Evolutionary conservation across 805 yeast genomes (phyloP), one percentile per base, ranked within the genome.

Genomic region (Candida methanosorbosa): DNA sequence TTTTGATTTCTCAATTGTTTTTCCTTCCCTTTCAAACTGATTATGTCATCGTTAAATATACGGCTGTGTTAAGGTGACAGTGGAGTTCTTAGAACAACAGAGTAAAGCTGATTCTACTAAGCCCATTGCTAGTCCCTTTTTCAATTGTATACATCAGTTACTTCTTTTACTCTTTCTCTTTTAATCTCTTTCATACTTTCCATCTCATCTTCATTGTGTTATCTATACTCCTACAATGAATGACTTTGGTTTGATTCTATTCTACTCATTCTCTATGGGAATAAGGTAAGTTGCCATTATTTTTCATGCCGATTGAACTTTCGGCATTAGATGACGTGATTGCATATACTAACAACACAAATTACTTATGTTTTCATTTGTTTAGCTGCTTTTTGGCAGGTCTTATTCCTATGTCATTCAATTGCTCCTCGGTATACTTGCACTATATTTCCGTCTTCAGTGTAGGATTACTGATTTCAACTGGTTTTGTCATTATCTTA

Each of bases 391-490:
- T 51, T 27, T 14, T 45, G 2, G 47, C 57, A 13, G 59, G 62
- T 8, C 30, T 53, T 20, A 34, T 54, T 12, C 60, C 62, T 2
- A 28, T 56, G 8, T 27, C 48, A 1, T 25, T 51, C 14, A 36
- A 41, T 4, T 34, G 51, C n/a, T 40, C 54, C 3, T n/a, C n/a
- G n/a, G n/a, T n/a, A n/a, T n/a, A n/a, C 30, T 46, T 71, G 27
- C 53, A 60, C 23, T 43, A 49, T 27, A 50, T 73, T 5, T 69
- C 82, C 3, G 56, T 68, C 11, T 56, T 77, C 32, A 75, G 81
- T 35, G 64, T 69, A 44, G 86, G 86, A 1, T 56, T 80, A 16
- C 60, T 80, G 34, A 56, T 78, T 5, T 77, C 84, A 5, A 70
- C 85, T 0, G 65, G 81, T 2, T 52, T 78, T 35, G 61, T 70